A percentile compares a stretch with the other conserved stretches of the same genome.
Conservation (phyloP, 1,139 yeast species). For the Saccharomyces hybrid region DNA sequence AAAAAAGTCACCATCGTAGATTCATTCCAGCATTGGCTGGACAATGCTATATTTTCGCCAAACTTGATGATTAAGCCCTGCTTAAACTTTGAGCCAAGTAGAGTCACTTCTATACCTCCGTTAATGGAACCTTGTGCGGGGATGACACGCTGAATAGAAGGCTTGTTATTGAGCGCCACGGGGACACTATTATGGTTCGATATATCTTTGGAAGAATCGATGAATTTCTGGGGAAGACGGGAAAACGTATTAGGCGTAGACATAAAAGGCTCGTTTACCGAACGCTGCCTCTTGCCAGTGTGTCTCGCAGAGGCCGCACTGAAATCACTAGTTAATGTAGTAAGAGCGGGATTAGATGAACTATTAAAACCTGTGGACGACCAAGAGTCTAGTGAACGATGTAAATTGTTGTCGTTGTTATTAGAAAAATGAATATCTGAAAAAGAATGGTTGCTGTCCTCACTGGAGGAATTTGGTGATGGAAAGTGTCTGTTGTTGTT, state of each 20-base stretch:
- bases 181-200: not conserved
- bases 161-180: conserved; percentile 28
- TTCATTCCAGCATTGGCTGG: conserved; percentile 95
- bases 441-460: not conserved
- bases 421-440: not conserved
- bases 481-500: not conserved
- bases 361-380: not conserved
- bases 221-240: not conserved
- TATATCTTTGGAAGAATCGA: not conserved
- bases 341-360: not conserved
- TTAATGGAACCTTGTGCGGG: conserved; percentile 93
- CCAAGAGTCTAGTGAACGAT: not conserved
- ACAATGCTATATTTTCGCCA: conserved; percentile 74
- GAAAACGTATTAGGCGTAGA: not conserved
- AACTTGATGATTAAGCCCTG: conserved; percentile 78
- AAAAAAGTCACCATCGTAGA: conserved; percentile 86
- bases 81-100: conserved; percentile 78
- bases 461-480: not conserved
- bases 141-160: conserved; percentile 72
- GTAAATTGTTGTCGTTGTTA: not conserved
- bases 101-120: conserved; percentile 91
- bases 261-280: not conserved
- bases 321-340: not conserved
- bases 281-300: not conserved
- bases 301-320: not conserved